Conservation (phyloP, 148 eudicot species). For the Fallopia convolvulus region DNA sequence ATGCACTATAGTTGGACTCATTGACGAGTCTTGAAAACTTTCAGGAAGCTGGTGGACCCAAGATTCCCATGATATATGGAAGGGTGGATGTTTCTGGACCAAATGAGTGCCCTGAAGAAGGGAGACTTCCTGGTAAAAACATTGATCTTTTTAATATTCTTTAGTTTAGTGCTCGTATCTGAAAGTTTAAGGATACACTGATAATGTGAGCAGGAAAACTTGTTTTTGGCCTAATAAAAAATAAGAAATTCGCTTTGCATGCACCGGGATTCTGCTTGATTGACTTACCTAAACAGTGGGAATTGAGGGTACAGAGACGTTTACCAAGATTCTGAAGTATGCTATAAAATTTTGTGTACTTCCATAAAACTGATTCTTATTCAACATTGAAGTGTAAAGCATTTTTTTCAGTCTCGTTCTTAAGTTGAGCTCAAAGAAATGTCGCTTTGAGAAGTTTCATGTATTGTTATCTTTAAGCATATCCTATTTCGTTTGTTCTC, state of each 20-base stretch:
- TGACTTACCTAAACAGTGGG: background rate
- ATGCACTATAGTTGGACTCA: background rate
- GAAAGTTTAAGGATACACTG: background rate
- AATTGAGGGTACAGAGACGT: background rate
- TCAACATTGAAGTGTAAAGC: background rate
- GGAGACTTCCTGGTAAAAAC: conserved; percentile 85
- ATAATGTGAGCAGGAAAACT: background rate
- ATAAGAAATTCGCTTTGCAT: background rate
- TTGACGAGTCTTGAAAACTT: conserved; percentile 16
- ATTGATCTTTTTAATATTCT: background rate
- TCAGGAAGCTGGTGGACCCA: conserved; percentile 99
- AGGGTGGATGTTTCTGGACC: conserved; percentile 83
- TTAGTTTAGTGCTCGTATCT: background rate
- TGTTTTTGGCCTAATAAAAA: background rate
- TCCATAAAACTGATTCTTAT: background rate
- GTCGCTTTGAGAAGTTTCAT: background rate
- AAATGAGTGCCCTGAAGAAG: conserved; percentile 97
- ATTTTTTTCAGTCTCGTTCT: background rate
- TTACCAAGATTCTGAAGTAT: background rate
- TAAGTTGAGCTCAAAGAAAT: background rate
- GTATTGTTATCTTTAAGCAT: background rate
- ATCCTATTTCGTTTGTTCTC: background rate
- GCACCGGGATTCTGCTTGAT: background rate
- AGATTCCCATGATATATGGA: conserved; percentile 91
- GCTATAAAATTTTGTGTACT: background rate